A percentile compares a stretch with the other conserved stretches of the same genome.
Evolutionary conservation across 805 yeast genomes (phyloP).

Genomic region (Saturnispora dispora): DNA sequence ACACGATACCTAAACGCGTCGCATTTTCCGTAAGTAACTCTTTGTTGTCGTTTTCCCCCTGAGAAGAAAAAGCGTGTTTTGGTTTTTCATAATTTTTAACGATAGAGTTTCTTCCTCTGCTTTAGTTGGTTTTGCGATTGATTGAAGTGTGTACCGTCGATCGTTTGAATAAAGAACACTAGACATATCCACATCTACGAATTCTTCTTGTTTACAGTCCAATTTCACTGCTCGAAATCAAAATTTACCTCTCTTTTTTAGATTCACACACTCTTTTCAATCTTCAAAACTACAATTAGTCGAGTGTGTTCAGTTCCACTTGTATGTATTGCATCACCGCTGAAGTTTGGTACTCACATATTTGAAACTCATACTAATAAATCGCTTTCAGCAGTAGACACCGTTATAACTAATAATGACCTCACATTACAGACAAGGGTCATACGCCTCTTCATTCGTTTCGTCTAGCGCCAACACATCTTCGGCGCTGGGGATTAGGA

Average conservation of each 20-base stretch:
- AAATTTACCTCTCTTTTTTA: not conserved
- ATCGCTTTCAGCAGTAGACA: not conserved
- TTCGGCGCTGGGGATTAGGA: constrained; percentile 8
- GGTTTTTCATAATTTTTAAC: not conserved
- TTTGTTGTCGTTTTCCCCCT: not conserved
- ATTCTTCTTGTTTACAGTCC: not conserved
- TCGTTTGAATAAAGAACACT: too few species aligned
- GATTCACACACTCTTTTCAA: not conserved
- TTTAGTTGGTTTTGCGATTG: not conserved
- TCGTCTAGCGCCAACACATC: constrained; percentile 15
- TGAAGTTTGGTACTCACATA: not conserved
- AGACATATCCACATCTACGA: not conserved
- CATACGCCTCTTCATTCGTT: constrained; percentile 49
- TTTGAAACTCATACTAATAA: constrained; percentile 1
- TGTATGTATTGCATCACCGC: not conserved
- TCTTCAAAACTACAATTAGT: not conserved
- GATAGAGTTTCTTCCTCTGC: not conserved
- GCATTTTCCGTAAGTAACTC: not conserved
- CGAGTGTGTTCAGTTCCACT: not conserved
- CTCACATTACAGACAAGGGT: constrained; percentile 49
- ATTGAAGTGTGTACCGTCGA: not conserved
- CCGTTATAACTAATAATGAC: constrained; percentile 15
- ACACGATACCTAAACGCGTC: not conserved
- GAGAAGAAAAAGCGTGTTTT: not conserved
- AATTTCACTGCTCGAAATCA: not conserved